These are phyloP conservation scores for Kwoniella heveanensis DNA, from an alignment of 768 basidiomycete species.

Conservation along the genomic window DNA sequence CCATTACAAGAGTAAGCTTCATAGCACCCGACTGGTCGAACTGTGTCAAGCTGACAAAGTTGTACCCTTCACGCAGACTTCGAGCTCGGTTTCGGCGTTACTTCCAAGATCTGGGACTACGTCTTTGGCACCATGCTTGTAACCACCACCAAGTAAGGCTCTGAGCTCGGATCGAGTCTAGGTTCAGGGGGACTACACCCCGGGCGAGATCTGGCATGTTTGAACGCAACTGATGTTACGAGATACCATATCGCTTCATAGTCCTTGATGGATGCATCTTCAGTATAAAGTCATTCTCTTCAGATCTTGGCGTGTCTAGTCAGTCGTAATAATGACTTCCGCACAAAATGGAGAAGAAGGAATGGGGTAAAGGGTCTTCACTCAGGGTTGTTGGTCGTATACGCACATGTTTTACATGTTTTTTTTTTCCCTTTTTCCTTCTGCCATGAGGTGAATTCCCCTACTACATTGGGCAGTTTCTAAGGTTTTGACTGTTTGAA, in stretches of 20 bases:
- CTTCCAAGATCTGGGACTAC: constrained; percentile 88
- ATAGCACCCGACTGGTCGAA: no score
- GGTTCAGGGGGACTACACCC: no score
- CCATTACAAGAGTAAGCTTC: constrained; percentile 76
- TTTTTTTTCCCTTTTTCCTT: no score
- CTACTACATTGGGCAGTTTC: no score
- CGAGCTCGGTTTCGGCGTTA: constrained; percentile 95
- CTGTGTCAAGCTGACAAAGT: constrained; percentile 22
- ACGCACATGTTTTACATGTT: no score
- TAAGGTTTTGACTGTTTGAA: no score
- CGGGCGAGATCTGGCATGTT: no score
- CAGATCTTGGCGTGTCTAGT: not conserved
- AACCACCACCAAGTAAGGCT: constrained; percentile 49
- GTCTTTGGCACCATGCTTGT: constrained; percentile 74
- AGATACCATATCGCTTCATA: not conserved
- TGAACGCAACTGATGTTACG: no score
- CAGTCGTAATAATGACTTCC: no score
- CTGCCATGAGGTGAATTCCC: no score
- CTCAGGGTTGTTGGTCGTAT: not conserved
- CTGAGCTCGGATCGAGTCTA: no score
- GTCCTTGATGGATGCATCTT: not conserved
- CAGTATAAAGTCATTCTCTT: no score
- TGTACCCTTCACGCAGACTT: constrained; percentile 62
- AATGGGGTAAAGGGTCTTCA: not conserved
- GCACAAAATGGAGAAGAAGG: not conserved